These are phyloP conservation scores for Cordyceps tenuipes DNA, from an alignment of 2,329 filamentous ascomycete species.

Conservation along the genomic window DNA sequence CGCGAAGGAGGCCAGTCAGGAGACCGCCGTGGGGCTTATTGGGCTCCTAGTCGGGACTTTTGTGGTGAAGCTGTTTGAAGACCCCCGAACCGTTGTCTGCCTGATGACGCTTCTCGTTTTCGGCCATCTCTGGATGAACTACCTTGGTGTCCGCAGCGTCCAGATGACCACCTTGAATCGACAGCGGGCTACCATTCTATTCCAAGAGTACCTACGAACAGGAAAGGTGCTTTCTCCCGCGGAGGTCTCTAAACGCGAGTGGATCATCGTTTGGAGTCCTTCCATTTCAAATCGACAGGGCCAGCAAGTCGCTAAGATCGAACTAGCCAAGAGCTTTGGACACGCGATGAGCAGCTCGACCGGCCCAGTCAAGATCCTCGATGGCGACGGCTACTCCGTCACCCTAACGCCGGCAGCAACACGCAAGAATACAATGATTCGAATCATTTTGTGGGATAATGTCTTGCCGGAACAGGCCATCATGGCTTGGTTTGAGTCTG, in stretches of 20 bases:
- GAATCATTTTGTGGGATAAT: slow-evolving; percentile 27
- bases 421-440: slow-evolving; percentile 20
- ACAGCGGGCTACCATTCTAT: slow-evolving; percentile 74
- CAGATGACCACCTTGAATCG: slow-evolving; percentile 78
- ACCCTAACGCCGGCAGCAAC: slow-evolving; percentile 5
- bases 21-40: slow-evolving; percentile 81
- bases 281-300: slow-evolving; percentile 22
- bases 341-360: slow-evolving; percentile 26
- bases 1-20: slow-evolving; percentile 90
- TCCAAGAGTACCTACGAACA: slow-evolving; percentile 46
- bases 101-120: slow-evolving; percentile 64
- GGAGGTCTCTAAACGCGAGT: slow-evolving; percentile 57
- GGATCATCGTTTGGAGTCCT: slow-evolving; percentile 45
- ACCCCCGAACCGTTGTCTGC: slow-evolving; percentile 63
- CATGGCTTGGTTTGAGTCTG: slow-evolving; percentile 29
- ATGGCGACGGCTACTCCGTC: slow-evolving; percentile 12
- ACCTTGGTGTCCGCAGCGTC: slow-evolving; percentile 74
- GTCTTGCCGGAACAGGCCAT: slow-evolving; percentile 23
- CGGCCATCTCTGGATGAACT: slow-evolving; percentile 77
- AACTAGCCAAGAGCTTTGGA: slow-evolving; percentile 33
- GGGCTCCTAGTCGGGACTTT: slow-evolving; percentile 80
- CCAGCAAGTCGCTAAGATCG: slow-evolving; percentile 27
- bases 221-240: slow-evolving; percentile 51
- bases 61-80: slow-evolving; percentile 68
- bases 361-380: slow-evolving; percentile 22